Percentiles rank a stretch among this genome's conserved stretches.
These are phyloP conservation scores for Mortierella sp. DNA, from an alignment of 371 early-diverging fungal species.

Conservation along the genomic window DNA sequence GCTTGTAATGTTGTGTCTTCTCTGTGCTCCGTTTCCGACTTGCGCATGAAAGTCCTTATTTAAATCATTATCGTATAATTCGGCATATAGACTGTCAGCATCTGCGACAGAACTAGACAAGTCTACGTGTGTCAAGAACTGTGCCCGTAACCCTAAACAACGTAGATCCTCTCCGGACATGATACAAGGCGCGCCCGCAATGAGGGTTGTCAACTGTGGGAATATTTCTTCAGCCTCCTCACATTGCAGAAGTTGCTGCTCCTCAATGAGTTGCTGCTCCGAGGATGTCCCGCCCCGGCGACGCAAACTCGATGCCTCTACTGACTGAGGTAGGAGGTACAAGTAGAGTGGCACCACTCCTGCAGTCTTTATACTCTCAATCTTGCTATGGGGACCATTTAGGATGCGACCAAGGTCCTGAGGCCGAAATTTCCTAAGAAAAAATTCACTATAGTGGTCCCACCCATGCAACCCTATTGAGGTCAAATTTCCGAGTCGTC, in stretches of 20 bases:
- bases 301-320: background rate
- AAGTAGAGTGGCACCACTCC: background rate
- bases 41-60: background rate
- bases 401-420: background rate
- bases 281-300: background rate
- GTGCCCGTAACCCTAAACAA: background rate
- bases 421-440: background rate
- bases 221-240: background rate
- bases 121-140: slow-evolving; percentile 18
- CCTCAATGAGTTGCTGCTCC: slow-evolving; percentile 4
- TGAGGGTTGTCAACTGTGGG: slow-evolving; percentile 6
- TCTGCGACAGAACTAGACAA: background rate
- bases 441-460: too few species aligned
- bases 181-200: background rate
- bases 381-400: background rate
- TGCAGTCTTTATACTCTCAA: background rate
- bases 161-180: slow-evolving; percentile 17
- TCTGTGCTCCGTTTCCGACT: background rate
- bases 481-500: slow-evolving; percentile 9
- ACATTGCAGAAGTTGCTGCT: background rate
- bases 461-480: background rate
- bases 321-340: background rate
- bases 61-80: background rate
- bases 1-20: background rate
- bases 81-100: background rate